Percentiles rank a stretch among this genome's conserved stretches.
phyloP scores from a whole-genome alignment of 306 rosid species.

The Corylus americana region DNA sequence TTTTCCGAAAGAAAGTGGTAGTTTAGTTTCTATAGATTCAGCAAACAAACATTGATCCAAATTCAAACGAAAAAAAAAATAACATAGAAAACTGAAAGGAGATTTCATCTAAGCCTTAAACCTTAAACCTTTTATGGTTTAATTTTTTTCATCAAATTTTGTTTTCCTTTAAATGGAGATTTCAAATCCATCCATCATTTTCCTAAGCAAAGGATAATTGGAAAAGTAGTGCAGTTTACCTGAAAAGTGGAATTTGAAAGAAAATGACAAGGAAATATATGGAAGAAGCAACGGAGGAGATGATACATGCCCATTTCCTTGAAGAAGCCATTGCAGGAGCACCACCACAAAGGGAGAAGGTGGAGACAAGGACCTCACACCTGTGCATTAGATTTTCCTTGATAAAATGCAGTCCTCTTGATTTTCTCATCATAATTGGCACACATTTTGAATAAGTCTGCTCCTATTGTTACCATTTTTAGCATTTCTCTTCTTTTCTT shows the following conservation, averaged over 20 bases:
- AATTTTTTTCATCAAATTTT: too few species aligned
- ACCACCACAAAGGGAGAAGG: background rate
- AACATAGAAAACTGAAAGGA: background rate
- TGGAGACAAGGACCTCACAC: too few species aligned
- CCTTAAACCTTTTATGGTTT: background rate
- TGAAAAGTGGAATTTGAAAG: constrained; percentile 85
- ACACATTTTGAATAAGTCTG: background rate
- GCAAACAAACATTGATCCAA: background rate
- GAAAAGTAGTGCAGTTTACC: constrained; percentile 41
- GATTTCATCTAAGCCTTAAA: too few species aligned
- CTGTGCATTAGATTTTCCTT: background rate
- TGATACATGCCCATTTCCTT: constrained; percentile 55
- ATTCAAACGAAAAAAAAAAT: background rate
- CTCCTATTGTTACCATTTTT: background rate
- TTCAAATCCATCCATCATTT: background rate
- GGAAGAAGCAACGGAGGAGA: constrained; percentile 53
- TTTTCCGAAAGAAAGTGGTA: background rate
- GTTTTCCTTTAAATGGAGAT: background rate
- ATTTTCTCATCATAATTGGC: background rate
- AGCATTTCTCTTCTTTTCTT: too few species aligned
- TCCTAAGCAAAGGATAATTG: background rate
- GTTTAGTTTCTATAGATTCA: background rate
- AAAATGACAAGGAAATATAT: constrained; percentile 64
- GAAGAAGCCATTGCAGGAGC: constrained; percentile 63
- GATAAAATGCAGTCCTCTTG: background rate